These are phyloP conservation scores for Iris macrosiphon DNA, from an alignment of 106 monocot genomes.

Conservation along the genomic window DNA sequence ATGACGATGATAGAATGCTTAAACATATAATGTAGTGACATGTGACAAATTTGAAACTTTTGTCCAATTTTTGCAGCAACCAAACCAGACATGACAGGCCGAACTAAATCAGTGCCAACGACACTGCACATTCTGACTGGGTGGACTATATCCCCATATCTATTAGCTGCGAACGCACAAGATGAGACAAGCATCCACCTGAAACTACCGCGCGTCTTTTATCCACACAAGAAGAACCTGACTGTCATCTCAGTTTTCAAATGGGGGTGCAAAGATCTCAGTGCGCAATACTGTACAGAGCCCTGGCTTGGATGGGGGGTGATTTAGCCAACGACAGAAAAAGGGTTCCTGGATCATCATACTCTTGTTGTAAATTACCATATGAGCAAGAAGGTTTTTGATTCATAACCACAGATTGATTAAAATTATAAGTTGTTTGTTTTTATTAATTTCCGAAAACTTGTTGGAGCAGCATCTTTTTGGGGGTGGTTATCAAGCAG, in stretches of 20 bases:
- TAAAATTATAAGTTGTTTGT: too few species aligned
- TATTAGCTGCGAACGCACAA: not conserved
- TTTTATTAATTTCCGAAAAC: too few species aligned
- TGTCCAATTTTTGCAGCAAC: constrained; percentile 16
- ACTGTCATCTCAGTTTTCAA: too few species aligned
- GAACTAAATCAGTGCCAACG: not conserved
- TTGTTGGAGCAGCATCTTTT: too few species aligned
- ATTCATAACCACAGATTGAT: too few species aligned
- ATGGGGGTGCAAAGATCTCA: constrained; percentile 3
- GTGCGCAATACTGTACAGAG: constrained; percentile 7
- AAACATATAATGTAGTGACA: too few species aligned
- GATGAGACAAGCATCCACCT: constrained; percentile 1
- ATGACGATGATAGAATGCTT: too few species aligned
- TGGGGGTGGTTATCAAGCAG: too few species aligned
- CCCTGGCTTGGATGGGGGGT: constrained; percentile 6
- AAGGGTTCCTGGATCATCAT: constrained; percentile 7
- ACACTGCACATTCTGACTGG: not conserved
- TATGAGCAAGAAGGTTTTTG: too few species aligned
- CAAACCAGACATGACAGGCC: constrained; percentile 7
- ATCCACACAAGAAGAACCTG: not conserved
- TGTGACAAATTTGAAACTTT: too few species aligned
- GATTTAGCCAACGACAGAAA: constrained; percentile 1
- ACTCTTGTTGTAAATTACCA: too few species aligned
- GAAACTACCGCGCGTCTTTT: not conserved
- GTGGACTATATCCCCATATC: not conserved